Evolutionary conservation across 2,329 filamentous ascomycete genomes (phyloP).

Genomic region (Arthrinium phaeospermum): DNA sequence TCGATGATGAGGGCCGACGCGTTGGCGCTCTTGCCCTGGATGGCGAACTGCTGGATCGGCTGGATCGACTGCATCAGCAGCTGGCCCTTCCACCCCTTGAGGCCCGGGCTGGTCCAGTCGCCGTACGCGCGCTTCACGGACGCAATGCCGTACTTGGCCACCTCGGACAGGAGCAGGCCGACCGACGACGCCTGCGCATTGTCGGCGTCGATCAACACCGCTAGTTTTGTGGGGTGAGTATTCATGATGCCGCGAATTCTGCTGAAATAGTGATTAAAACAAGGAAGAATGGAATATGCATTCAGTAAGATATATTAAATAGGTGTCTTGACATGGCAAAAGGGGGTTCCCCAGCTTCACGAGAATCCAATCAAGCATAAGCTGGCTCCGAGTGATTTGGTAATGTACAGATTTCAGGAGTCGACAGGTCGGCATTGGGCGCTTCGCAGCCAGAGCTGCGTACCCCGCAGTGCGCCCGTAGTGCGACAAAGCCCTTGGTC

Average conservation of each 20-base stretch:
- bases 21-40: slow-evolving; percentile 17
- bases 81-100: slow-evolving; percentile 18
- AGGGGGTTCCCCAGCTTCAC: neutral
- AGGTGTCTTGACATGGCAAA: neutral
- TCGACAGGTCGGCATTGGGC: neutral
- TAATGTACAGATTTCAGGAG: slow-evolving; percentile 1
- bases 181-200: slow-evolving; percentile 6
- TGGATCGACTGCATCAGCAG: slow-evolving; percentile 16
- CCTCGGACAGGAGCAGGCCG: slow-evolving; percentile 11
- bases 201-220: slow-evolving; percentile 18
- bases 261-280: neutral
- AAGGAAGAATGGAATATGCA: neutral
- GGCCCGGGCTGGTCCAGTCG: slow-evolving; percentile 7
- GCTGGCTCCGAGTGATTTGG: neutral
- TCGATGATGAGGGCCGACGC: slow-evolving; percentile 18
- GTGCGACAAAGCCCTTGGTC: neutral
- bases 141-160: slow-evolving; percentile 17
- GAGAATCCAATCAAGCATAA: neutral
- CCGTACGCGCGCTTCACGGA: slow-evolving; percentile 15
- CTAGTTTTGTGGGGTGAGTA: slow-evolving; percentile 1
- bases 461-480: neutral
- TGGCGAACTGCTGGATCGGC: slow-evolving; percentile 10
- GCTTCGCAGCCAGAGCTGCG: neutral
- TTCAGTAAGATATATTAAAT: neutral
- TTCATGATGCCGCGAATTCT: neutral